Conservation (phyloP, 148 eudicot genomes). For the Polygonum maritimum region DNA sequence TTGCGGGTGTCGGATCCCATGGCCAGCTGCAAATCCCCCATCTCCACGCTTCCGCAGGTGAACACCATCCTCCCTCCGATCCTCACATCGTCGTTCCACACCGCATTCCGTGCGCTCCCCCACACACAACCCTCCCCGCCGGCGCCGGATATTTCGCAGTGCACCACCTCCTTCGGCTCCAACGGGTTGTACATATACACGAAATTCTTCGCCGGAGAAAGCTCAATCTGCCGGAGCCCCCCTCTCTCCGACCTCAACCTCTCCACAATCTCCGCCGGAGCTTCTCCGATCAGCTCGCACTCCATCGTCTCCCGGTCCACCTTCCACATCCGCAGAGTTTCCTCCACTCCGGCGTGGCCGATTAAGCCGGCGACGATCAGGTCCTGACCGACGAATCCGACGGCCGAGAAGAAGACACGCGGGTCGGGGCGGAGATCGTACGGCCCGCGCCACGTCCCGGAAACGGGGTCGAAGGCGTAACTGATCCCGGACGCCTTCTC, state of each 20-base stretch:
- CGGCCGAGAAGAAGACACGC: constrained; percentile 22
- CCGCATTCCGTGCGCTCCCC: constrained; percentile 33
- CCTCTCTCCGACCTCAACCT: constrained; percentile 25
- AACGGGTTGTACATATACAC: constrained; percentile 30
- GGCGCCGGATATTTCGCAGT: constrained; percentile 22
- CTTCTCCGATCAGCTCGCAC: constrained; percentile 37
- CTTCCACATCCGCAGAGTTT: constrained; percentile 37
- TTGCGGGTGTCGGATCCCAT: constrained; percentile 10
- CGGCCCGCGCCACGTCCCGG: constrained; percentile 38
- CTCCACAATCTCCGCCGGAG: constrained; percentile 33
- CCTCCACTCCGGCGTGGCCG: constrained; percentile 17
- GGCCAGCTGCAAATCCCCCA: constrained; percentile 32
- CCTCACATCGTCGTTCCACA: constrained; percentile 14
- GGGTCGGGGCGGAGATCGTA: constrained; percentile 32
- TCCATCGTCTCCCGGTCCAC: constrained; percentile 14
- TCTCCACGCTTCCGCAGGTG: constrained; percentile 35
- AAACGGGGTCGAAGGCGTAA: constrained; percentile 27
- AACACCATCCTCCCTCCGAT: constrained; percentile 31
- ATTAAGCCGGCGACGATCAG: constrained; percentile 38
- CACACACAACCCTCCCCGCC: constrained; percentile 30
- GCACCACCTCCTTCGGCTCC: constrained; percentile 28
- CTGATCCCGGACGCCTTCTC: constrained; percentile 43
- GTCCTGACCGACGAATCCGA: constrained; percentile 24
- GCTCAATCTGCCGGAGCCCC: constrained; percentile 23
- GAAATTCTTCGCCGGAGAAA: constrained; percentile 19